Evolutionary conservation across 2,329 filamentous ascomycete species (phyloP).

Genomic region (Trichoderma atroviride): DNA sequence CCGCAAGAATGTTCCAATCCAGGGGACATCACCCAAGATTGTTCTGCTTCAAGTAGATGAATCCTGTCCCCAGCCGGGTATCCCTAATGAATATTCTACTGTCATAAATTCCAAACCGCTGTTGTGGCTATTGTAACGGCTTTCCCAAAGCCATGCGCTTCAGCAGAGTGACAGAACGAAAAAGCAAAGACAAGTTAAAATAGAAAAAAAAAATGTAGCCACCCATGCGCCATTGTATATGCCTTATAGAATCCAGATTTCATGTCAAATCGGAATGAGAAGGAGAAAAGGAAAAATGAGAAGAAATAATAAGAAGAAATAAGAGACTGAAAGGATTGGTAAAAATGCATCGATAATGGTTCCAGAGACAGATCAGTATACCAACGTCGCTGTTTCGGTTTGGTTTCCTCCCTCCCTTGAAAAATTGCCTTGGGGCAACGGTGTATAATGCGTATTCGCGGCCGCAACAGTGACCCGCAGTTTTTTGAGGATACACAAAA

Average conservation of each 20-base stretch:
- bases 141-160: neutral
- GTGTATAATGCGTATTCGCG: neutral
- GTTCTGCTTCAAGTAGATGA: neutral
- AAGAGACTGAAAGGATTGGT: neutral
- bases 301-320: neutral
- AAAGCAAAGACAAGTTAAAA: neutral
- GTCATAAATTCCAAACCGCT: constrained; percentile 2
- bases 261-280: neutral
- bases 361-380: neutral
- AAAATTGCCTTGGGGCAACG: neutral
- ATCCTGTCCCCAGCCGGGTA: neutral
- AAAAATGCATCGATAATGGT: neutral
- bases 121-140: neutral
- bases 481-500: neutral
- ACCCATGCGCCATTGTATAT: constrained; percentile 2
- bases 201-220: neutral
- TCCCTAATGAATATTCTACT: neutral
- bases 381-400: neutral
- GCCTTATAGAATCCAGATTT: neutral
- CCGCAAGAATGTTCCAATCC: neutral
- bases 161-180: neutral
- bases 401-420: too few relatives aligned
- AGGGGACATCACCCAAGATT: neutral
- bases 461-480: neutral
- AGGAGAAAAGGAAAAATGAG: neutral